Evolutionary conservation across 2,329 filamentous ascomycete species (phyloP).

Genomic region (Fusarium anthophilum): DNA sequence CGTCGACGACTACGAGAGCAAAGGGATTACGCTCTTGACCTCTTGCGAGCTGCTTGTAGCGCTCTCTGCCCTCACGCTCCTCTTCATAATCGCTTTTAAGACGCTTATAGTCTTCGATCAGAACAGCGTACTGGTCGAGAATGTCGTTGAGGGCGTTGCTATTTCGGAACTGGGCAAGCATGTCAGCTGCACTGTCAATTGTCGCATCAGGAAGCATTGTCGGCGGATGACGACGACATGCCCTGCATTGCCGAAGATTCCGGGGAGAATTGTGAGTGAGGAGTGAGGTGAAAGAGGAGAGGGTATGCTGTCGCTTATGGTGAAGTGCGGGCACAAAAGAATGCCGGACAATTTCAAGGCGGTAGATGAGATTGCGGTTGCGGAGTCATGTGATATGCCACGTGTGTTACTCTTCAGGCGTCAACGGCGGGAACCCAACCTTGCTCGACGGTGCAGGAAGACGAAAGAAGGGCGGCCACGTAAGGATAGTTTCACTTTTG

Average conservation of each 20-base stretch:
- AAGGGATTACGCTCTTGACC: slow-evolving; percentile 65
- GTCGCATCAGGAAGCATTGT: slow-evolving; percentile 35
- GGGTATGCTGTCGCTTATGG: slow-evolving; percentile 3
- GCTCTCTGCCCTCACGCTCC: slow-evolving; percentile 61
- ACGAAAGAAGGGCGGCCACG: not conserved
- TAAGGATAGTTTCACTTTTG: not conserved
- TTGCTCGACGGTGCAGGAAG: not conserved
- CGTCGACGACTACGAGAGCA: slow-evolving; percentile 69
- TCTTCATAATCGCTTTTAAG: slow-evolving; percentile 68
- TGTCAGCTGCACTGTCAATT: slow-evolving; percentile 35
- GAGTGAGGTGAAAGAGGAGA: not conserved
- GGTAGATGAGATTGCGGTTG: not conserved
- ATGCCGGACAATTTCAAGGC: not conserved
- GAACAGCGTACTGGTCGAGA: slow-evolving; percentile 45
- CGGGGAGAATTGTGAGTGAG: not conserved
- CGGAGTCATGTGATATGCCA: slow-evolving; percentile 14
- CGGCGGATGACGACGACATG: slow-evolving; percentile 6
- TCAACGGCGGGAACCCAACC: not conserved
- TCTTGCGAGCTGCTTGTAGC: slow-evolving; percentile 63
- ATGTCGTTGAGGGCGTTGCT: slow-evolving; percentile 42
- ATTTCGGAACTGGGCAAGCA: slow-evolving; percentile 46
- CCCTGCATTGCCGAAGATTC: slow-evolving; percentile 24
- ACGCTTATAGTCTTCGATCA: slow-evolving; percentile 63
- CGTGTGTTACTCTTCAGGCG: slow-evolving; percentile 8
- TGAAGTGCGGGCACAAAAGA: not conserved